A percentile compares a stretch with the other conserved stretches of the same genome.
Evolutionary conservation across 768 basidiomycete species (phyloP).

Genomic region (Lentinula sp.): DNA sequence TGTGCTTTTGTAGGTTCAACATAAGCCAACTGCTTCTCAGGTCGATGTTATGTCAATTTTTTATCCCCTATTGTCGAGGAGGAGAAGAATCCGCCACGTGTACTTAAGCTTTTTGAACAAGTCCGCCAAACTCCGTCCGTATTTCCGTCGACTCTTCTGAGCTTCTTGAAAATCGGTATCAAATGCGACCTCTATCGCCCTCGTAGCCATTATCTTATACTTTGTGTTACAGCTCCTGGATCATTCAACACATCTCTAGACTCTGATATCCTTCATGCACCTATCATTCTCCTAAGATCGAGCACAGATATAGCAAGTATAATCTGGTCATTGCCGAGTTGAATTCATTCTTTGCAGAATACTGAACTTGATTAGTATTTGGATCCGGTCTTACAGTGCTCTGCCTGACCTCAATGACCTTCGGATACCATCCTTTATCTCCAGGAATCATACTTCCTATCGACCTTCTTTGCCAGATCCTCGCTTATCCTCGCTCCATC

Average conservation of each 20-base stretch:
- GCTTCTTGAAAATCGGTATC: background rate
- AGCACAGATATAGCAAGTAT: background rate
- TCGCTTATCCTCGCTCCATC: background rate
- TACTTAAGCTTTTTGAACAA: background rate
- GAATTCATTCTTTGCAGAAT: background rate
- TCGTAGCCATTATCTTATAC: too few species aligned
- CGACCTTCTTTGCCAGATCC: background rate
- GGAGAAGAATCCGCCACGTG: background rate
- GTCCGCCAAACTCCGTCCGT: background rate
- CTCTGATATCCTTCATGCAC: background rate
- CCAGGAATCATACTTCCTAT: background rate
- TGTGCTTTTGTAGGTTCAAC: too few species aligned
- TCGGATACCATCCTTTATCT: background rate
- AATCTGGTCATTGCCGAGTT: conserved; percentile 2
- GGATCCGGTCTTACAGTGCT: background rate
- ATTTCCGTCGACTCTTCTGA: background rate
- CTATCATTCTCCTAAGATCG: background rate
- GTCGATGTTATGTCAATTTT: background rate
- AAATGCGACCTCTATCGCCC: too few species aligned
- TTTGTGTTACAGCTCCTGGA: too few species aligned
- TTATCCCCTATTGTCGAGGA: background rate
- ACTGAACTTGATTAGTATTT: background rate
- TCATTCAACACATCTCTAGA: too few species aligned
- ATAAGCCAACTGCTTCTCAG: too few species aligned
- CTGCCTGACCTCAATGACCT: background rate